Evolutionary conservation across 106 monocot species (phyloP), one percentile per base, ranked within the genome.

Genomic region (Dendrobium officinale): DNA sequence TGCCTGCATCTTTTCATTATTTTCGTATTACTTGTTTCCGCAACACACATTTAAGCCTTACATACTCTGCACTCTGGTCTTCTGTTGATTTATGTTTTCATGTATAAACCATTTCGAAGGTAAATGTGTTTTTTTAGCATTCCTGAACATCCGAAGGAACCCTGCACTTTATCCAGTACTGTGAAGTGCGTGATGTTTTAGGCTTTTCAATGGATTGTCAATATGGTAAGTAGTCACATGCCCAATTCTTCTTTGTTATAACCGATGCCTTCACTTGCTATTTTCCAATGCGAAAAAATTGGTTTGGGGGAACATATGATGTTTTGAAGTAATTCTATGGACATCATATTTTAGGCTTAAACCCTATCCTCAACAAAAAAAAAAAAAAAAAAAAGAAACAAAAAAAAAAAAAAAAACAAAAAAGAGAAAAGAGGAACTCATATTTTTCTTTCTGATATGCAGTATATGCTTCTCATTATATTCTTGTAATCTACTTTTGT

Each of bases 401-500:
- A 59, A 6, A 17, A 9, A 59, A 20, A 20, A 5, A 59, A 59
- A 20, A 59, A 6, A 17, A 9, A 59, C 3, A 20, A 5, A 59
- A 59, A 59, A 5, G 9, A 9, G 9, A 5, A 47, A 20, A 20
- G 22, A n/a, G 20, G 5, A 59, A 59, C 59, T 59, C 59, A 59
- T 5, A 20, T 59, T 59, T 59, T 59, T 59, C 17, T 77, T 10
- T 77, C 20, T 24, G 13, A 42, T 67, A n/a, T 18, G 5, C 2
- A 66, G 17, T 26, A 10, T 6, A 67, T 77, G 6, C 27, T 61
- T 55, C 49, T 81, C 55, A 24, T 67, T 49, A 74, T 78, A 31
- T 31, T 84, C 56, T 76, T 48, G 29, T 72, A 4, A 2, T 9
- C 1, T 37, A 72, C 83, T 81, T 85, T 10, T 78, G 42, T 58